Percentiles rank a stretch among this genome's conserved stretches.
phyloP scores from a whole-genome alignment of 495 filamentous ascomycete genomes.

The Aspergillus cristatus region DNA sequence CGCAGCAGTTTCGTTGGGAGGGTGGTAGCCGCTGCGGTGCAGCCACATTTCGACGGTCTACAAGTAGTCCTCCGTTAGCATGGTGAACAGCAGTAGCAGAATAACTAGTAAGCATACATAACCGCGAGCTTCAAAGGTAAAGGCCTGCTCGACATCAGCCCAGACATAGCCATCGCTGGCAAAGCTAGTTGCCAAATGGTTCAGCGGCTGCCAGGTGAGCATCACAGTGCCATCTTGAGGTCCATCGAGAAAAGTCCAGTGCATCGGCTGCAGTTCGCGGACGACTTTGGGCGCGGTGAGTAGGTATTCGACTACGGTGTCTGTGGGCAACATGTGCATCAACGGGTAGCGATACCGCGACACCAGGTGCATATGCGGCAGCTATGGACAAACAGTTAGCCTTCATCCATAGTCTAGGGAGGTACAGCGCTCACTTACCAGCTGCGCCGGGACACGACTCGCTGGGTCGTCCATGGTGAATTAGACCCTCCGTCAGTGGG shows the following conservation, averaged over 20 bases:
- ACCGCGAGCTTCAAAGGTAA: slow-evolving; percentile 60
- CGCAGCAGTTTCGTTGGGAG: slow-evolving; percentile 56
- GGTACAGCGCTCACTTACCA: slow-evolving; percentile 37
- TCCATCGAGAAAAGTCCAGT: slow-evolving; percentile 82
- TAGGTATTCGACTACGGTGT: slow-evolving; percentile 68
- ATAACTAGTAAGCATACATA: slow-evolving; percentile 47
- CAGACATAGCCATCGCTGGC: slow-evolving; percentile 90
- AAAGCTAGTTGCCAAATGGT: slow-evolving; percentile 55
- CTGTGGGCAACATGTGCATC: slow-evolving; percentile 53
- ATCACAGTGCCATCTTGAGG: slow-evolving; percentile 73
- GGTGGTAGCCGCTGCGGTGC: slow-evolving; percentile 67
- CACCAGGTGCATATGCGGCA: slow-evolving; percentile 79
- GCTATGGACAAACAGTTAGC: slow-evolving; percentile 41
- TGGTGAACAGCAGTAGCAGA: background rate
- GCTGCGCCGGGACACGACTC: slow-evolving; percentile 48
- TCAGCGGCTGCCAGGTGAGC: slow-evolving; percentile 76
- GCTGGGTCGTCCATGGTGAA: slow-evolving; percentile 56
- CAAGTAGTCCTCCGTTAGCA: slow-evolving; percentile 6
- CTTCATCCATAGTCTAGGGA: background rate
- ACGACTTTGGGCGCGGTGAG: slow-evolving; percentile 71
- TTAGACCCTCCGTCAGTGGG: slow-evolving; percentile 7
- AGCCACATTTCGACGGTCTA: slow-evolving; percentile 74
- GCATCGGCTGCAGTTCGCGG: slow-evolving; percentile 66
- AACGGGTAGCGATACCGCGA: slow-evolving; percentile 66
- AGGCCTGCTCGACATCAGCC: slow-evolving; percentile 67